These are phyloP conservation scores for Colletotrichum orbiculare DNA, from an alignment of 2,329 filamentous ascomycete species.

Conservation along the genomic window DNA sequence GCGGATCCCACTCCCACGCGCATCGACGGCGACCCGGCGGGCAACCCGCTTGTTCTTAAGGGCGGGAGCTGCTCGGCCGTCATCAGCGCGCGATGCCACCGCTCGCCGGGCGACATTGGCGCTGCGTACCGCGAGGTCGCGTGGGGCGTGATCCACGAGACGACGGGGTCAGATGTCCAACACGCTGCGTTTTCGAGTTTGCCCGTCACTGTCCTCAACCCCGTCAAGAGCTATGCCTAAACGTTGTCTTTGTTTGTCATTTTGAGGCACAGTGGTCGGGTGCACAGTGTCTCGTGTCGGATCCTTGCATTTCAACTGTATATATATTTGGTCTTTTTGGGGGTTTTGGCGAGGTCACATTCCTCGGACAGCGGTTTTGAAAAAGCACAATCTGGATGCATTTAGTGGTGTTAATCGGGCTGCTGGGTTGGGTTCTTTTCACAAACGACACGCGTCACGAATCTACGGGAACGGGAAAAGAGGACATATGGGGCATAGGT, in stretches of 20 bases:
- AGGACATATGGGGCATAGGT: neutral
- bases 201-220: conserved; percentile 47
- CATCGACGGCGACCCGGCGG: conserved; percentile 49
- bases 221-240: conserved; percentile 52
- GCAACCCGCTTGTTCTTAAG: conserved; percentile 60
- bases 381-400: conserved; percentile 7
- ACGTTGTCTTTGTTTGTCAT: neutral
- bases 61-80: conserved; percentile 64
- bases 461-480: conserved; percentile 7
- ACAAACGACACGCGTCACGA: conserved; percentile 7
- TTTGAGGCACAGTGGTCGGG: neutral
- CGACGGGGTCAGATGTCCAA: conserved; percentile 50
- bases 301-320: conserved; percentile 11
- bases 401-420: conserved; percentile 24
- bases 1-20: conserved; percentile 49
- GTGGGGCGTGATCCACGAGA: conserved; percentile 60
- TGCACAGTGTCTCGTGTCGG: neutral
- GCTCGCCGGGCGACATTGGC: conserved; percentile 44
- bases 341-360: neutral
- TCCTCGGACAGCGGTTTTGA: neutral
- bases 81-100: conserved; percentile 61
- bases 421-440: neutral
- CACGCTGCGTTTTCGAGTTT: conserved; percentile 58
- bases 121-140: conserved; percentile 52
- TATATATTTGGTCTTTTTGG: conserved; percentile 1